A percentile compares a stretch with the other conserved stretches of the same genome.
These are phyloP conservation scores for Podosphaera leucotricha DNA, from an alignment of 2,329 filamentous ascomycete species.

Conservation along the genomic window DNA sequence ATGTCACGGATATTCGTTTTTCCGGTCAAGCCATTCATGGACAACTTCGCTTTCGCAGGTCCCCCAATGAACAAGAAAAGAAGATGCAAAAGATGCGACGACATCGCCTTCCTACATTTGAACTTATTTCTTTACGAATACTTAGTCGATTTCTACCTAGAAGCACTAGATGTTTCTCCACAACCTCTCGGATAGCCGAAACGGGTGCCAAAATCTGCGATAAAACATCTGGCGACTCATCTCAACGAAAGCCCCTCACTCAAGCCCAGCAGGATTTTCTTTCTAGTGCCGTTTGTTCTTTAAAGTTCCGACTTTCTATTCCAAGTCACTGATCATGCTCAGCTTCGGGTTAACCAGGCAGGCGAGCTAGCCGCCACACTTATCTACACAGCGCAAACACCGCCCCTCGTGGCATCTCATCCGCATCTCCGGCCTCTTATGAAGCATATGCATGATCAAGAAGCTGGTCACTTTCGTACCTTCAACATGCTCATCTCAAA, in stretches of 20 bases:
- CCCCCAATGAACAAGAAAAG: not conserved
- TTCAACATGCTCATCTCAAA: conserved; percentile 68
- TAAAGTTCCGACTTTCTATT: not conserved
- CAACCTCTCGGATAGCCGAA: conserved; percentile 2
- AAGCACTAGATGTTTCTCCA: conserved; percentile 8
- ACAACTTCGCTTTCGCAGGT: not conserved
- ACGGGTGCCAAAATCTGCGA: not conserved
- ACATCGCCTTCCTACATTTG: conserved; percentile 13
- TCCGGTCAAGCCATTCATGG: not conserved
- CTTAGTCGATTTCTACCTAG: conserved; percentile 3
- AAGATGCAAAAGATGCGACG: not conserved
- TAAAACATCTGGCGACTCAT: conserved; percentile 6
- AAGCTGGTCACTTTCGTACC: conserved; percentile 62
- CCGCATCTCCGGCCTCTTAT: conserved; percentile 78
- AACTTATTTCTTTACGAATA: conserved; percentile 19
- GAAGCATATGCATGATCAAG: conserved; percentile 96
- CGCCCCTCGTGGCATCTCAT: conserved; percentile 53
- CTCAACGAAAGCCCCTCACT: conserved; percentile 28
- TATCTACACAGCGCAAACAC: conserved; percentile 79
- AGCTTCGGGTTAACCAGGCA: conserved; percentile 89
- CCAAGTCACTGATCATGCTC: not conserved
- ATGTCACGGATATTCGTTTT: not conserved
- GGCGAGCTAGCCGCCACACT: conserved; percentile 90
- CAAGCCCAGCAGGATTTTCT: conserved; percentile 50
- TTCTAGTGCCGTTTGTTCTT: conserved; percentile 38